A percentile compares a stretch with the other conserved stretches of the same genome.
These are phyloP conservation scores for Candida morakotiae DNA, from an alignment of 805 yeast genomes.

Conservation along the genomic window DNA sequence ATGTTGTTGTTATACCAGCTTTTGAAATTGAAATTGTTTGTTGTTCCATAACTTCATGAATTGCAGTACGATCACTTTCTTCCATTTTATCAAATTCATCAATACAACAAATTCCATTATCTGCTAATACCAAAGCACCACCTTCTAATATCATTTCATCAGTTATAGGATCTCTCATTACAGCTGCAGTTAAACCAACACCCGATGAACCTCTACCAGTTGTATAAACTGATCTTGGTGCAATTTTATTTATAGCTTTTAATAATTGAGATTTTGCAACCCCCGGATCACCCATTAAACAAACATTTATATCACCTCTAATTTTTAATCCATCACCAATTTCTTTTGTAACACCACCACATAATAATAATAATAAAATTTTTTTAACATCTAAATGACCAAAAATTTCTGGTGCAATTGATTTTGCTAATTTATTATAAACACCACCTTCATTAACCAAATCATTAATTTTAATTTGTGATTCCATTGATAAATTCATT, in stretches of 20 bases:
- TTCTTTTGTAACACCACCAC: conserved; percentile 94
- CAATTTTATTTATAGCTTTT: conserved; percentile 84
- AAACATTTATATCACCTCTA: conserved; percentile 93
- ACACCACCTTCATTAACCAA: conserved; percentile 62
- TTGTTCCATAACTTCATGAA: conserved; percentile 99
- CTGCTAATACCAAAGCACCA: conserved; percentile 95
- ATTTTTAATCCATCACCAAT: conserved; percentile 96
- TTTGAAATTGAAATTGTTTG: conserved; percentile 96
- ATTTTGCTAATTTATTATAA: conserved; percentile 74
- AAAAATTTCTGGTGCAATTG: conserved; percentile 96
- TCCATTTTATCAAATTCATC: conserved; percentile 99
- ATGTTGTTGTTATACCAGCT: conserved; percentile 94
- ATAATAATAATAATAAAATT: conserved; percentile 74
- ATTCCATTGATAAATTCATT: conserved; percentile 53
- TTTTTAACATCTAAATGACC: conserved; percentile 94
- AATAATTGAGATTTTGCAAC: conserved; percentile 96
- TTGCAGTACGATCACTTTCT: conserved; percentile 93
- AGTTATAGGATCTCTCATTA: conserved; percentile 97
- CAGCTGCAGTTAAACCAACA: conserved; percentile 98
- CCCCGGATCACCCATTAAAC: conserved; percentile 99
- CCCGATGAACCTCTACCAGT: conserved; percentile 99
- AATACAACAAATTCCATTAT: conserved; percentile 96
- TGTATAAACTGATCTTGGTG: conserved; percentile 95
- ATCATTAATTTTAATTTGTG: conserved; percentile 50
- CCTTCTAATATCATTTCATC: conserved; percentile 98